These are phyloP conservation scores for Sporothrix mexicana DNA, from an alignment of 2,329 filamentous ascomycete genomes.

Conservation along the genomic window DNA sequence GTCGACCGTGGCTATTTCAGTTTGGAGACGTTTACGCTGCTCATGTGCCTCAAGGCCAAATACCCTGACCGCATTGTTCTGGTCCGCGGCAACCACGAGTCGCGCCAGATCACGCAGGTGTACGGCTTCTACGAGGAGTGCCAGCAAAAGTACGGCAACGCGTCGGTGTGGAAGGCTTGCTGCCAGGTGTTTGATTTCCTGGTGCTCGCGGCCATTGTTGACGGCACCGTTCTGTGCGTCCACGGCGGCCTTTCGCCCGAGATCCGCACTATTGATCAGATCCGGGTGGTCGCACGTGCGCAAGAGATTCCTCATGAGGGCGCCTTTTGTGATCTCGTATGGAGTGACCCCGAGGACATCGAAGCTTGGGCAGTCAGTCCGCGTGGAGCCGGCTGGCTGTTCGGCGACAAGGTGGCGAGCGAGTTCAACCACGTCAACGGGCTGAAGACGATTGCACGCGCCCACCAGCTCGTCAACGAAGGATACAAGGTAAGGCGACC, in stretches of 20 bases:
- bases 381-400: constrained; percentile 95
- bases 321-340: constrained; percentile 96
- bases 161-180: constrained; percentile 99
- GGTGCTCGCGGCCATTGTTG: constrained; percentile 94
- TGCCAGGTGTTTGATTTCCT: constrained; percentile 99
- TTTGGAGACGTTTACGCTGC: constrained; percentile 94
- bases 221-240: constrained; percentile 97
- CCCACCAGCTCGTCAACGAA: constrained; percentile 98
- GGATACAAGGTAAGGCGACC: constrained; percentile 71
- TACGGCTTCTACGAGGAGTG: constrained; percentile 99
- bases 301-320: constrained; percentile 98
- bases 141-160: constrained; percentile 96
- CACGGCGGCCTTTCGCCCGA: constrained; percentile 89
- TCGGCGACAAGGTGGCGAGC: constrained; percentile 94
- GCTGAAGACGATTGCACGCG: constrained; percentile 91
- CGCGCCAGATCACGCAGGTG: constrained; percentile 94
- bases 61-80: constrained; percentile 93
- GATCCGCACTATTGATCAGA: constrained; percentile 98
- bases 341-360: constrained; percentile 96
- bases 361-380: constrained; percentile 97
- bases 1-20: constrained; percentile 98
- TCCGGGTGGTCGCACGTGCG: constrained; percentile 96
- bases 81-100: constrained; percentile 97
- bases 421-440: constrained; percentile 98
- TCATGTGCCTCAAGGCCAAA: constrained; percentile 90